Evolutionary conservation across 192 early-diverging fungal genomes (phyloP), one percentile per base, ranked within the genome.

Genomic region (Borealophlyctis nickersoniae): DNA sequence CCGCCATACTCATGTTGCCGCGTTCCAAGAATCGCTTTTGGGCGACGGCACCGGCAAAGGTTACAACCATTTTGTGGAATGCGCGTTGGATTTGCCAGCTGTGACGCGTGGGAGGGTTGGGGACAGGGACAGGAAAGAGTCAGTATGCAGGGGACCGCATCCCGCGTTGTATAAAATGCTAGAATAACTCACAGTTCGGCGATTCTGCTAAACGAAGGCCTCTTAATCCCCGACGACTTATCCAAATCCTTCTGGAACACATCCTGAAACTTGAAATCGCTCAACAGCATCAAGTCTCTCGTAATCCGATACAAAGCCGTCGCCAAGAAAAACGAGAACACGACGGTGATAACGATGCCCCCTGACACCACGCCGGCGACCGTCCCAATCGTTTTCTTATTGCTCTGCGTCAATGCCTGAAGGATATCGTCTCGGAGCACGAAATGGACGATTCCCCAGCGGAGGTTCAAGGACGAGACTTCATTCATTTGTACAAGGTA

Each of bases 21-120:
- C n/a, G n/a, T n/a, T n/a, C n/a, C n/a, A n/a, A n/a, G 51, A 62
- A 62, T 14, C 60, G 60, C 48, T 28, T 62, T 35, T 62, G 60
- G 7, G 39, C 22, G 30, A 62, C 60, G 48, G 60, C 60, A 14
- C n/a, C 51, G 48, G 60, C 60, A 28, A 62, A 62, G 28, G 48
- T 62, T 19, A 62, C 60, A 28, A 49, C 51, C 60, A 62, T 62
- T 49, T 35, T 24, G 48, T 62, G 57, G 2, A 58, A 58, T 0
- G 57, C 57, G 19, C 36, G 13, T 35, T 58, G 57, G 32, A 58
- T 58, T n/a, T 62, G n/a, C n/a, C n/a, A n/a, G n/a, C n/a, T n/a
- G n/a, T n/a, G n/a, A n/a, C n/a, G n/a, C n/a, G n/a, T n/a, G 36
- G 48, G 13, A 48, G n/a, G n/a, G 45, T n/a, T 14, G 11, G 45